Evolutionary conservation across 768 basidiomycete genomes (phyloP).

Genomic region (Amanita inopinata): DNA sequence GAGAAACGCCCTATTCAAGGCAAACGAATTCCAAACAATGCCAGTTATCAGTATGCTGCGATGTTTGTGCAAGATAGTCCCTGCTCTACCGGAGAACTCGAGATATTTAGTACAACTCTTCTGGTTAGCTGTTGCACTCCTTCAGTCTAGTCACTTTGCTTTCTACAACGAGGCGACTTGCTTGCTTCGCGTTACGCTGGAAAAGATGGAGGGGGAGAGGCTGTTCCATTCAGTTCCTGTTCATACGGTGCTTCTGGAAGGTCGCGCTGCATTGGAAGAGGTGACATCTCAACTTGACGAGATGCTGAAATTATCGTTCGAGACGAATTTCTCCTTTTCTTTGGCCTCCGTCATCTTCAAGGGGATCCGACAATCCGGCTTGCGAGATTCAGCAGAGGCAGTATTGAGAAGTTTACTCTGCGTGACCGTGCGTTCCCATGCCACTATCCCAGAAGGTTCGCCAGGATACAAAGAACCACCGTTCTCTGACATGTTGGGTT

Average conservation of each 20-base stretch:
- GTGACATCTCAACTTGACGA: conserved; percentile 65
- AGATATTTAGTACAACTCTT: conserved; percentile 70
- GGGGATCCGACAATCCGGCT: conserved; percentile 61
- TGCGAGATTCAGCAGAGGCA: conserved; percentile 51
- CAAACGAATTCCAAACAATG: conserved; percentile 59
- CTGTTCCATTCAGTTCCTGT: conserved; percentile 47
- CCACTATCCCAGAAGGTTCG: conserved; percentile 16
- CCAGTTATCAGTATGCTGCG: conserved; percentile 83
- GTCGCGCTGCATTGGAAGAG: conserved; percentile 55
- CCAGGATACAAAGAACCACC: conserved; percentile 37
- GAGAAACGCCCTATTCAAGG: conserved; percentile 55
- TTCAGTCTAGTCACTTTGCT: conserved; percentile 66
- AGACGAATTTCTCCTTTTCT: conserved; percentile 70
- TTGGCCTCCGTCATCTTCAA: conserved; percentile 81
- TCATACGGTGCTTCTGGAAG: conserved; percentile 49
- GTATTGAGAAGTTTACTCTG: conserved; percentile 54
- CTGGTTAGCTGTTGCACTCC: conserved; percentile 80
- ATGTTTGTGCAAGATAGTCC: conserved; percentile 71
- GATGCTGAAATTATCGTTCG: conserved; percentile 67
- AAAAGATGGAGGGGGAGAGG: conserved; percentile 52
- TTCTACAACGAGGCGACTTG: conserved; percentile 62
- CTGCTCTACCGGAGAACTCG: conserved; percentile 56
- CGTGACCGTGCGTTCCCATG: conserved; percentile 43
- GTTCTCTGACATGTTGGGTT: conserved; percentile 55
- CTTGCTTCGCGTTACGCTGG: conserved; percentile 56